Conservation (phyloP, 768 basidiomycete genomes). For the Baorangia bicolor region DNA sequence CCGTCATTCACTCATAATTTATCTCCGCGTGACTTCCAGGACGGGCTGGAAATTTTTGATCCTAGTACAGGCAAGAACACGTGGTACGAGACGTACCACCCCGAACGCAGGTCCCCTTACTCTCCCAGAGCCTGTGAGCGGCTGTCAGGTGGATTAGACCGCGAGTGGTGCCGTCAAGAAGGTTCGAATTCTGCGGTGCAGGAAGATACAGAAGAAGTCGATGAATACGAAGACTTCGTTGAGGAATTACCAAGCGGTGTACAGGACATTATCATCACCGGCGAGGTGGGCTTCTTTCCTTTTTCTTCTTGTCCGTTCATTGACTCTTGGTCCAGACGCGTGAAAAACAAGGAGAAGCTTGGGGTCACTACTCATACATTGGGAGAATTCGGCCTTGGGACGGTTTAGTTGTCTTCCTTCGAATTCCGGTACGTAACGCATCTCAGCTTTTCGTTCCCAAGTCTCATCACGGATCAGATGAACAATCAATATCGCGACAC, state of each 20-base stretch:
- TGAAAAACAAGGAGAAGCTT: slow-evolving; percentile 44
- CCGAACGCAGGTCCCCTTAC: slow-evolving; percentile 38
- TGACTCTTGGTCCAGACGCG: slow-evolving; percentile 35
- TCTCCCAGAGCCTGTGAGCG: slow-evolving; percentile 36
- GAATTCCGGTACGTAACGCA: slow-evolving; percentile 40
- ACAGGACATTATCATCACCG: slow-evolving; percentile 52
- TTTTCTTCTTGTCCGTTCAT: background rate
- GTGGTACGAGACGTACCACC: slow-evolving; percentile 47
- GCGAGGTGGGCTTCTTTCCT: slow-evolving; percentile 38
- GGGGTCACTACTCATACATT: slow-evolving; percentile 46
- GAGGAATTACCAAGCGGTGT: slow-evolving; percentile 41
- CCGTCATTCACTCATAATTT: slow-evolving; percentile 3
- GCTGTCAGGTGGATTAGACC: slow-evolving; percentile 5
- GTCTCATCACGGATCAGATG: slow-evolving; percentile 31
- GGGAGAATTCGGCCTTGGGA: slow-evolving; percentile 55
- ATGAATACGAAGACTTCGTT: slow-evolving; percentile 41
- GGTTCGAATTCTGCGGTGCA: slow-evolving; percentile 16
- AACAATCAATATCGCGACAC: slow-evolving; percentile 29
- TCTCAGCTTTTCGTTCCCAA: slow-evolving; percentile 2
- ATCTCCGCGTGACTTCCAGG: slow-evolving; percentile 30
- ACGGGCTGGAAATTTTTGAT: slow-evolving; percentile 43
- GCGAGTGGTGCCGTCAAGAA: slow-evolving; percentile 28
- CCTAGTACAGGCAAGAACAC: slow-evolving; percentile 37
- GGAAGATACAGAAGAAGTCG: slow-evolving; percentile 29
- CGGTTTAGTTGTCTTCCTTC: slow-evolving; percentile 46